Conservation (phyloP, 345 rosid genomes). For the Brassica cretica region DNA sequence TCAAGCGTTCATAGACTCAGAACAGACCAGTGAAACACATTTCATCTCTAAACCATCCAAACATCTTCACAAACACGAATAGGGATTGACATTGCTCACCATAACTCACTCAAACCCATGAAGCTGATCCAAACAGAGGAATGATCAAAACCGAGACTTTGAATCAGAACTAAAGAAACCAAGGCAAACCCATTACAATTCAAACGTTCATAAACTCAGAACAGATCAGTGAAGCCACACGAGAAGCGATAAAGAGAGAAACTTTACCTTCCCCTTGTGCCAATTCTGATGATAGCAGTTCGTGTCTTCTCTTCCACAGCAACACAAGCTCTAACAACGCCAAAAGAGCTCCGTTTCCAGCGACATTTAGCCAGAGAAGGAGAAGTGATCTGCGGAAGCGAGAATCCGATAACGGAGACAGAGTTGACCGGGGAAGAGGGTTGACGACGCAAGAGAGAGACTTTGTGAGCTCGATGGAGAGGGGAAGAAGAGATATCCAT, state of each 20-base stretch:
- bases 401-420: conserved; percentile 56
- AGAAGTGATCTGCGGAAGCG: conserved; percentile 41
- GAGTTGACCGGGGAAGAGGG: conserved; percentile 40
- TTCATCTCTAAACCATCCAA: no score
- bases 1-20: no score
- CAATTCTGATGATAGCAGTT: conserved; percentile 73
- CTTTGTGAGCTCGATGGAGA: conserved; percentile 26
- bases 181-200: neutral
- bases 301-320: conserved; percentile 70
- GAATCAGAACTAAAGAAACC: neutral
- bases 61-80: no score
- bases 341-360: conserved; percentile 36
- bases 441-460: conserved; percentile 20
- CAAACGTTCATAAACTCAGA: neutral
- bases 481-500: conserved; percentile 35
- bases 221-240: neutral
- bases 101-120: neutral
- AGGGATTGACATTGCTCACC: neutral
- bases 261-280: conserved; percentile 88
- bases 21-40: no score
- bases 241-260: conserved; percentile 13
- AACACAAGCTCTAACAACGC: conserved; percentile 59
- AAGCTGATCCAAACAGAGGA: conserved; percentile 17
- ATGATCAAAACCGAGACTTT: neutral
- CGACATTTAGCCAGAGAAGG: conserved; percentile 39